These are phyloP conservation scores for Selaginella tamariscina DNA, from an alignment of 75 land plant genomes.

Conservation along the genomic window DNA sequence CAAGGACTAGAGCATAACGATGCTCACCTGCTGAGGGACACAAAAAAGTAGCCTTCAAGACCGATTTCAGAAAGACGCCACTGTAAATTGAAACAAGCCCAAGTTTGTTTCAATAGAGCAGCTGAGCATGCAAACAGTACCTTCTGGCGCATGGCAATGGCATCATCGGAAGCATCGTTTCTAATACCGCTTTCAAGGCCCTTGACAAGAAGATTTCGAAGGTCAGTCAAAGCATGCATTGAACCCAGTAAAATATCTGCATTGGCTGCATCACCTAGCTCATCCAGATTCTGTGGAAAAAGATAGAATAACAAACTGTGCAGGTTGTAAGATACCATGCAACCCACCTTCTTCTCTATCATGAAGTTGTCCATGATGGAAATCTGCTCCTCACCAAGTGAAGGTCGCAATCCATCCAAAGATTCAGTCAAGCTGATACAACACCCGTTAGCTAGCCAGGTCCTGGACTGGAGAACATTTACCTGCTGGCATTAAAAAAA, in stretches of 20 bases:
- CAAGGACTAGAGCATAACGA: neutral
- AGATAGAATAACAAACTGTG: neutral
- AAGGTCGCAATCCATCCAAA: conserved; percentile 60
- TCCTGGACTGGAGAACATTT: neutral
- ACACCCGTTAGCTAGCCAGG: neutral
- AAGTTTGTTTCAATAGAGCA: neutral
- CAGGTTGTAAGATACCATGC: too few species aligned
- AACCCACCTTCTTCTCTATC: conserved; percentile 54
- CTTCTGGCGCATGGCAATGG: conserved; percentile 97
- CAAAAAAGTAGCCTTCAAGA: conserved; percentile 86
- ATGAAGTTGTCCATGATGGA: conserved; percentile 42
- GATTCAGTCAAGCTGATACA: conserved; percentile 62
- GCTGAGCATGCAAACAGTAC: conserved; percentile 16
- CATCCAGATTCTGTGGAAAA: conserved; percentile 38
- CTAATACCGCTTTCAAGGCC: conserved; percentile 92
- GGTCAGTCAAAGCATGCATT: conserved; percentile 34
- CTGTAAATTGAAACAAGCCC: conserved; percentile 21
- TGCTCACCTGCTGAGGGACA: conserved; percentile 75
- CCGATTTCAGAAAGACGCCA: conserved; percentile 99
- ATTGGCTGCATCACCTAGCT: conserved; percentile 28
- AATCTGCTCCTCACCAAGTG: conserved; percentile 55
- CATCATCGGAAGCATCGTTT: conserved; percentile 94
- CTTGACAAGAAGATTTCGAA: conserved; percentile 51
- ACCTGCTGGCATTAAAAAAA: conserved; percentile 98
- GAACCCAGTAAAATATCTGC: neutral